Conservation (phyloP, 345 rosid species). For the Eucalyptus grandis region DNA sequence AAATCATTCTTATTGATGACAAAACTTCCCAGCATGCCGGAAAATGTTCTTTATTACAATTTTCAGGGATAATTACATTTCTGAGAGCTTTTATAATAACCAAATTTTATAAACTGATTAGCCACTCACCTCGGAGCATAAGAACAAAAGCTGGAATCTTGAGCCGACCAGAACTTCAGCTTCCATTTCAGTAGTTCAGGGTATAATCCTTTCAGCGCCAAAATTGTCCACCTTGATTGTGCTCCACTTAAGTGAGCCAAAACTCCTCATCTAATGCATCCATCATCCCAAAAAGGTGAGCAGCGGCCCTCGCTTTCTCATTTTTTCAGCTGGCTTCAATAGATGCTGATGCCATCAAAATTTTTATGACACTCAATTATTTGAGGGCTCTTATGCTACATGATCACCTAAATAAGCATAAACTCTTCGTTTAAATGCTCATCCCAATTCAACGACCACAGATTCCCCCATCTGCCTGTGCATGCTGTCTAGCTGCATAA, state of each 20-base stretch:
- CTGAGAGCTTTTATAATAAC: neutral
- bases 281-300: neutral
- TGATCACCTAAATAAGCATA: conserved; percentile 49
- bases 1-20: too few species aligned
- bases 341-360: neutral
- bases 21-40: too few species aligned
- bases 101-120: accelerated
- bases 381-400: neutral
- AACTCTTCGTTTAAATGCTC: conserved; percentile 49
- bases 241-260: neutral
- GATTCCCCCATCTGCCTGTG: conserved; percentile 31
- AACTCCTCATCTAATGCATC: neutral
- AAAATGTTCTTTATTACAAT: neutral
- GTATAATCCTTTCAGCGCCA: neutral
- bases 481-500: conserved; percentile 6
- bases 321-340: neutral
- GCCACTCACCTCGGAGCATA: neutral
- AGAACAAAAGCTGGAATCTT: neutral
- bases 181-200: neutral
- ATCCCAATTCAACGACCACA: conserved; percentile 56
- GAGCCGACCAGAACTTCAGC: neutral
- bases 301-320: neutral
- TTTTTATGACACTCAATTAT: neutral
- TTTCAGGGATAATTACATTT: neutral
- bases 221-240: neutral